phyloP scores from a whole-genome alignment of 2,329 filamentous ascomycete species.

The Pseudovirgaria hyperparasitica region DNA sequence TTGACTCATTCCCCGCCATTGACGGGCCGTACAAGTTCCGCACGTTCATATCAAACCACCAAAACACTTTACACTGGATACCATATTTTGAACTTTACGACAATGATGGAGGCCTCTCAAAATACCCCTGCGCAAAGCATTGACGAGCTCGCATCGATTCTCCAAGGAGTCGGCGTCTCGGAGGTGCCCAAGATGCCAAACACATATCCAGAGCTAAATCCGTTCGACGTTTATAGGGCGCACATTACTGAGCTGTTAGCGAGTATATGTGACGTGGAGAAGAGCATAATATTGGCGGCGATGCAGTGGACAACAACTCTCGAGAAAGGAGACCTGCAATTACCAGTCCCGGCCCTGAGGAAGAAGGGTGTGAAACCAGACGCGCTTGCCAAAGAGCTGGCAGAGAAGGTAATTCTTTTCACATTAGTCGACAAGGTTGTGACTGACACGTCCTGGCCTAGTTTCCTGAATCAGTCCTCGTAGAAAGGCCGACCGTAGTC shows the following conservation, averaged over 20 bases:
- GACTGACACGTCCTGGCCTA: conserved; percentile 25
- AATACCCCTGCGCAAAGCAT: conserved; percentile 13
- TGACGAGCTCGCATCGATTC: conserved; percentile 23
- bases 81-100: too few species aligned
- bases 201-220: conserved; percentile 54
- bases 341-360: conserved; percentile 68
- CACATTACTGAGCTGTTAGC: conserved; percentile 60
- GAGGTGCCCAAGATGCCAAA: conserved; percentile 26
- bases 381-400: conserved; percentile 43
- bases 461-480: conserved; percentile 63
- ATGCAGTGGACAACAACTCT: conserved; percentile 68
- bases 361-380: conserved; percentile 53
- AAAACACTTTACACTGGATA: too few species aligned
- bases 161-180: conserved; percentile 24
- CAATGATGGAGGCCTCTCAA: conserved; percentile 13
- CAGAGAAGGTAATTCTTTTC: conserved; percentile 26
- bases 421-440: not conserved
- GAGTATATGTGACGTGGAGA: conserved; percentile 56
- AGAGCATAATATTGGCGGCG: conserved; percentile 58
- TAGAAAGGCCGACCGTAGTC: conserved; percentile 54
- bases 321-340: conserved; percentile 70
- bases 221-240: conserved; percentile 66
- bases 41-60: too few species aligned
- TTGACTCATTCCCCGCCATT: too few species aligned
- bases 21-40: too few species aligned